phyloP scores from a whole-genome alignment of 306 rosid genomes.

The Cicer cuneatum region DNA sequence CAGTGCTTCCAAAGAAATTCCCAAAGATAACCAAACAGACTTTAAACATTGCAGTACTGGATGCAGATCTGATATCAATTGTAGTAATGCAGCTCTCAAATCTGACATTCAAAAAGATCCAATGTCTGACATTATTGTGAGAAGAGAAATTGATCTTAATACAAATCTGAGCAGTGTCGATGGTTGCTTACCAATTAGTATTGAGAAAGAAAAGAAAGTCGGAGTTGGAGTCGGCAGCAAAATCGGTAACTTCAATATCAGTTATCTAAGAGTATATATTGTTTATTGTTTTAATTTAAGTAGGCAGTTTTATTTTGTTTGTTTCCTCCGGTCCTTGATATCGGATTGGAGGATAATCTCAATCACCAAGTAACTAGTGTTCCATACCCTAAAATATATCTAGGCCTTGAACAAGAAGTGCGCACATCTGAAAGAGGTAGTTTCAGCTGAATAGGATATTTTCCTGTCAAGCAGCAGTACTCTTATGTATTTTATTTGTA shows the following conservation, averaged over 20 bases:
- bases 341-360: constrained; percentile 51
- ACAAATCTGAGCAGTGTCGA: constrained; percentile 44
- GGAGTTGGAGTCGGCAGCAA: constrained; percentile 46
- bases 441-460: constrained; percentile 34
- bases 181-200: constrained; percentile 46
- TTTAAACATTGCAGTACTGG: constrained; percentile 38
- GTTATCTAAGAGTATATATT: constrained; percentile 41
- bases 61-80: constrained; percentile 48
- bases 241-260: constrained; percentile 59
- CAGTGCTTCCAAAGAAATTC: constrained; percentile 47
- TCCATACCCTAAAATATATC: constrained; percentile 43
- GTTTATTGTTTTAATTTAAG: constrained; percentile 31
- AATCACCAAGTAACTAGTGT: constrained; percentile 45
- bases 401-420: constrained; percentile 51
- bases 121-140: constrained; percentile 50
- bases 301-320: constrained; percentile 39
- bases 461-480: constrained; percentile 13
- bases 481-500: constrained; percentile 28
- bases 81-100: constrained; percentile 46
- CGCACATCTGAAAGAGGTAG: constrained; percentile 53
- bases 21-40: constrained; percentile 43
- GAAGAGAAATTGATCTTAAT: constrained; percentile 57
- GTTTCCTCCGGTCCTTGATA: constrained; percentile 58
- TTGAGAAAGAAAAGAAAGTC: constrained; percentile 56
- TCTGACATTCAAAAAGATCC: constrained; percentile 56